phyloP scores from a whole-genome alignment of 2,329 filamentous ascomycete genomes.

The Ceratocystis harringtonii region DNA sequence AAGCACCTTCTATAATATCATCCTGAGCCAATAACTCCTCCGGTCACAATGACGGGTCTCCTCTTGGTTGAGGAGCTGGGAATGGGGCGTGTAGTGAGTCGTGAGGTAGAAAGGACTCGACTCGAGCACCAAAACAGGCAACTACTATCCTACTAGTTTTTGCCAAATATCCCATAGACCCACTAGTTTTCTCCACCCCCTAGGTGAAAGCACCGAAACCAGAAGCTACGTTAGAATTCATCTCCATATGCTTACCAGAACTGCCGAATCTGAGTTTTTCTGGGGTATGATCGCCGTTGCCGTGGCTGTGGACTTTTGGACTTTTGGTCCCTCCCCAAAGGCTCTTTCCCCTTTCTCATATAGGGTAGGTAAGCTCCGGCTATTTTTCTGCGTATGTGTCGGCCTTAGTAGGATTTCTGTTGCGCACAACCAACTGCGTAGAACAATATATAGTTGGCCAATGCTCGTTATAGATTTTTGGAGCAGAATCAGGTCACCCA shows the following conservation, averaged over 20 bases:
- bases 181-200: background rate
- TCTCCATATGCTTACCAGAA: background rate
- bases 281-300: conserved; percentile 6
- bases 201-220: background rate
- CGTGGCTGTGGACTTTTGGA: background rate
- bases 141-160: background rate
- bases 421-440: background rate
- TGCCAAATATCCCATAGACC: background rate
- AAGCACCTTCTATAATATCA: background rate
- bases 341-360: background rate
- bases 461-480: background rate
- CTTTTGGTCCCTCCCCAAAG: background rate
- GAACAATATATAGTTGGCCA: conserved; percentile 2
- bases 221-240: background rate
- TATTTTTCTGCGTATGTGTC: background rate
- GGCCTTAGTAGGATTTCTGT: background rate
- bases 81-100: too few relatives aligned
- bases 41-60: background rate
- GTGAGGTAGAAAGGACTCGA: background rate
- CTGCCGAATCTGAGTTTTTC: background rate
- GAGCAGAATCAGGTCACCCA: background rate
- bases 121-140: background rate
- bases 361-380: too few relatives aligned
- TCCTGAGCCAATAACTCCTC: background rate
- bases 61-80: too few relatives aligned